Percentiles rank a stretch among this genome's conserved stretches.
Evolutionary conservation across 352 stramenopile species (phyloP).

Genomic region (Phytophthora pluvialis): DNA sequence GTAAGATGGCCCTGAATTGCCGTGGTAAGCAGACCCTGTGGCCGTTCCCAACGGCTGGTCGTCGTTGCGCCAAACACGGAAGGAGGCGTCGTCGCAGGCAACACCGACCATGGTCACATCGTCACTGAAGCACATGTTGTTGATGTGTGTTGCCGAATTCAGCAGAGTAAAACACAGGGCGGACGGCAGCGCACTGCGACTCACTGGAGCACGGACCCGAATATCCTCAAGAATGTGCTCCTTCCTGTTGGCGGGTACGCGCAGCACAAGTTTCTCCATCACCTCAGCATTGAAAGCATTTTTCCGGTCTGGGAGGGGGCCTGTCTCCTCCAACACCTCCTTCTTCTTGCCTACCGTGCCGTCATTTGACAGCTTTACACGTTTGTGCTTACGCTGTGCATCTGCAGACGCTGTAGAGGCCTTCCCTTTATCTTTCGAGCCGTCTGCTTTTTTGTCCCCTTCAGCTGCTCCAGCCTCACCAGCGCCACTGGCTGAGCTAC

Average conservation of each 20-base stretch:
- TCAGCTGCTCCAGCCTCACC: slow-evolving; percentile 29
- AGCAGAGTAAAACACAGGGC: slow-evolving; percentile 81
- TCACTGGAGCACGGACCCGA: slow-evolving; percentile 56
- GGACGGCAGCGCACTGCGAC: slow-evolving; percentile 61
- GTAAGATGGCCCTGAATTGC: slow-evolving; percentile 34
- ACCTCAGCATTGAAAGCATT: slow-evolving; percentile 73
- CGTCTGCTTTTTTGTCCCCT: slow-evolving; percentile 60
- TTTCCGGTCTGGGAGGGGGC: slow-evolving; percentile 74
- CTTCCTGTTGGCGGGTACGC: slow-evolving; percentile 70
- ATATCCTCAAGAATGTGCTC: slow-evolving; percentile 71
- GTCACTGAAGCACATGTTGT: slow-evolving; percentile 85
- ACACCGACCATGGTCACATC: slow-evolving; percentile 80
- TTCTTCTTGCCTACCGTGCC: slow-evolving; percentile 47
- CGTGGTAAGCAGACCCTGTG: slow-evolving; percentile 65
- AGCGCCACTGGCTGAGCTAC: slow-evolving; percentile 16
- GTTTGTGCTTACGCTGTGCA: slow-evolving; percentile 67
- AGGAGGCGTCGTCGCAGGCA: slow-evolving; percentile 74
- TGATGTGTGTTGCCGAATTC: slow-evolving; percentile 81
- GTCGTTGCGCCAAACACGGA: slow-evolving; percentile 86
- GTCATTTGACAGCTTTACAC: slow-evolving; percentile 50
- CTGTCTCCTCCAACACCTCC: slow-evolving; percentile 58
- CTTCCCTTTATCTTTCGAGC: slow-evolving; percentile 55
- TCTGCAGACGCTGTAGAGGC: slow-evolving; percentile 32
- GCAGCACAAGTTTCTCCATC: slow-evolving; percentile 83
- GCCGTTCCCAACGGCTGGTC: slow-evolving; percentile 75